Percentiles rank a stretch among this genome's conserved stretches.
Conservation (phyloP, 2,329 filamentous ascomycete genomes). For the Colletotrichum orbiculare region DNA sequence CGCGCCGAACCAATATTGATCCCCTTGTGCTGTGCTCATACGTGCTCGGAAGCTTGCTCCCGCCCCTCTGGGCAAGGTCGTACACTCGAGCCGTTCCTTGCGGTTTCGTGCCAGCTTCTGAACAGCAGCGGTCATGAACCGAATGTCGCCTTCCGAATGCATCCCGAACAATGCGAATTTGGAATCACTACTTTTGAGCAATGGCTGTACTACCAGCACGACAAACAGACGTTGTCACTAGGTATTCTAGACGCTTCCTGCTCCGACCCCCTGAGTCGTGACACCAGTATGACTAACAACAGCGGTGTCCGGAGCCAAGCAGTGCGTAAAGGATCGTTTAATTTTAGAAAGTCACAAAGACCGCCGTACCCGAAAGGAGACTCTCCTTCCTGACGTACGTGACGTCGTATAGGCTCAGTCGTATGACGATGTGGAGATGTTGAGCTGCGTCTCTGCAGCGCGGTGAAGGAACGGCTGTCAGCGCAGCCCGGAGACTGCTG, state of each 20-base stretch:
- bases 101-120: constrained; percentile 1
- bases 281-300: constrained; percentile 7
- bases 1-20: constrained; percentile 17
- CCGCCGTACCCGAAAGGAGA: constrained; percentile 21
- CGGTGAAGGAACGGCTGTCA: constrained; percentile 20
- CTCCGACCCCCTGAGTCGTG: constrained; percentile 1
- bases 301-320: constrained; percentile 8
- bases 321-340: constrained; percentile 5
- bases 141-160: too few relatives aligned
- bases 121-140: too few relatives aligned
- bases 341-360: constrained; percentile 20
- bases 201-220: too few relatives aligned
- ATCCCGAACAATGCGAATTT: neutral
- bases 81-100: neutral
- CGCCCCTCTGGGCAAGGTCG: neutral
- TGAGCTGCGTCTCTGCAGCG: constrained; percentile 10
- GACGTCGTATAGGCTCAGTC: constrained; percentile 31
- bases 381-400: constrained; percentile 1
- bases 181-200: neutral
- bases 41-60: neutral
- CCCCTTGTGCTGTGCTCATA: constrained; percentile 8
- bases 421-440: constrained; percentile 28
- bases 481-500: constrained; percentile 19
- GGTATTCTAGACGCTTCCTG: neutral
- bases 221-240: too few relatives aligned